Conservation (phyloP, 2,329 filamentous ascomycete genomes). For the Tolypocladium album region DNA sequence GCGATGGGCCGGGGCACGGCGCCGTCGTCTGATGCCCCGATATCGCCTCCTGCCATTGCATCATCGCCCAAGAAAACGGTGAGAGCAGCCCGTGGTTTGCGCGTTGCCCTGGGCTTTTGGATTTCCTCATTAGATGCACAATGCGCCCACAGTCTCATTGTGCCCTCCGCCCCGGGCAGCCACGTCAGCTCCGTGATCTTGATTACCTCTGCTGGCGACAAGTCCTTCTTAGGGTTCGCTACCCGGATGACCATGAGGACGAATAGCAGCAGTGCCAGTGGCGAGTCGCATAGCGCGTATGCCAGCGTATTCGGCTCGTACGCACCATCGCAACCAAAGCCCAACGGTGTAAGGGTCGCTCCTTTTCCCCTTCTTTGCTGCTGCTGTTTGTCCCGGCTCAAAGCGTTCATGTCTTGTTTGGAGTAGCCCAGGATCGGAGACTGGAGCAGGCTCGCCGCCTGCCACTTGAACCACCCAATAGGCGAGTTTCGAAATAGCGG, state of each 20-base stretch:
- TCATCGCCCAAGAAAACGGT: slow-evolving; percentile 35
- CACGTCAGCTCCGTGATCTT: slow-evolving; percentile 52
- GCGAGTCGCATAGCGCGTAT: slow-evolving; percentile 53
- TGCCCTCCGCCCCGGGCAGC: slow-evolving; percentile 54
- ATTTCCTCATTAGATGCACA: slow-evolving; percentile 22
- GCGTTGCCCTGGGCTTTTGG: slow-evolving; percentile 9
- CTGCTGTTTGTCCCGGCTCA: slow-evolving; percentile 14
- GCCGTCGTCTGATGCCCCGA: neutral
- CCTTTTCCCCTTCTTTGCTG: slow-evolving; percentile 4
- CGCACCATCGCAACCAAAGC: slow-evolving; percentile 17
- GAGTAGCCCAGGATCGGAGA: slow-evolving; percentile 45
- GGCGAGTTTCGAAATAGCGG: slow-evolving; percentile 35
- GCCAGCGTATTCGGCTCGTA: slow-evolving; percentile 43
- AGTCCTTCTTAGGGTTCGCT: slow-evolving; percentile 26
- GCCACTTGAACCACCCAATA: slow-evolving; percentile 44
- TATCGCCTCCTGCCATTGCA: neutral
- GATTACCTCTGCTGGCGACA: slow-evolving; percentile 43
- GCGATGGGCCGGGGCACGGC: slow-evolving; percentile 12
- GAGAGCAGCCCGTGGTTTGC: slow-evolving; percentile 30
- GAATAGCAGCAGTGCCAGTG: slow-evolving; percentile 45
- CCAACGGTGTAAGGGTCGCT: slow-evolving; percentile 11
- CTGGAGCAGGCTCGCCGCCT: slow-evolving; percentile 37
- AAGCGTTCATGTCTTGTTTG: slow-evolving; percentile 35
- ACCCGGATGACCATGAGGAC: slow-evolving; percentile 36
- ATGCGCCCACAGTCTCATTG: slow-evolving; percentile 44